Percentiles rank a stretch among this genome's conserved stretches.
Conservation (phyloP, 768 basidiomycete species). For the Leccinum subtestaceum region DNA sequence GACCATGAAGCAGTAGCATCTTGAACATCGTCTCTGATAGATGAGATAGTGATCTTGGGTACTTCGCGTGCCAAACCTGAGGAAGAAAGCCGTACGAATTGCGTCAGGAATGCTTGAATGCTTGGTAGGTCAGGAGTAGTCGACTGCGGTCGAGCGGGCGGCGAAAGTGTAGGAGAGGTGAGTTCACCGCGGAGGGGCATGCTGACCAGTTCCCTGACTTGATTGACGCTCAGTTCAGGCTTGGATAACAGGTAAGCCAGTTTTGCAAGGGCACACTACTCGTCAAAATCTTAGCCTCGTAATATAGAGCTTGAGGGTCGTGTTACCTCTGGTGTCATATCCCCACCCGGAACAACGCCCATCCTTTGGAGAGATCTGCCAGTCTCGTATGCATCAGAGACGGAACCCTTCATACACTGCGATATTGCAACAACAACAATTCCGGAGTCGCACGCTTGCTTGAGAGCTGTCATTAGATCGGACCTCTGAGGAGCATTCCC, state of each 20-base stretch:
- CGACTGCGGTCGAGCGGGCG: slow-evolving; percentile 40
- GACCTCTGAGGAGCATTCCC: slow-evolving; percentile 86
- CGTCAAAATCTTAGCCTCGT: slow-evolving; percentile 1
- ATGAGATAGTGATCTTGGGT: slow-evolving; percentile 36
- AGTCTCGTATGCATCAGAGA: slow-evolving; percentile 81
- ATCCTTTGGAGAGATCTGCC: slow-evolving; percentile 63
- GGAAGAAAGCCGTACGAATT: slow-evolving; percentile 65
- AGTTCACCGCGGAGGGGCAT: slow-evolving; percentile 88
- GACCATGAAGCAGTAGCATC: slow-evolving; percentile 65
- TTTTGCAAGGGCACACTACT: slow-evolving; percentile 85
- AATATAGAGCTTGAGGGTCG: background rate
- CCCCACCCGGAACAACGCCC: slow-evolving; percentile 83
- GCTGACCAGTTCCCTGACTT: slow-evolving; percentile 73
- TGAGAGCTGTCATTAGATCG: slow-evolving; percentile 73
- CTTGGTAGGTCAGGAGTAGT: slow-evolving; percentile 50
- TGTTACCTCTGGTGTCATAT: slow-evolving; percentile 92
- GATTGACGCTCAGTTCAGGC: slow-evolving; percentile 60
- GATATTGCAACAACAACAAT: slow-evolving; percentile 89
- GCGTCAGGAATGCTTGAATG: slow-evolving; percentile 63
- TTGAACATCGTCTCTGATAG: slow-evolving; percentile 38
- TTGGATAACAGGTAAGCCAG: slow-evolving; percentile 89
- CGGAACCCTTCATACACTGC: slow-evolving; percentile 84
- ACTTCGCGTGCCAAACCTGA: slow-evolving; percentile 37
- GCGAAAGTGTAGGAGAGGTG: slow-evolving; percentile 48
- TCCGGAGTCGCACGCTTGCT: slow-evolving; percentile 78